Conservation (phyloP, 1,139 yeast species). For the Saccharomyces hybrid region DNA sequence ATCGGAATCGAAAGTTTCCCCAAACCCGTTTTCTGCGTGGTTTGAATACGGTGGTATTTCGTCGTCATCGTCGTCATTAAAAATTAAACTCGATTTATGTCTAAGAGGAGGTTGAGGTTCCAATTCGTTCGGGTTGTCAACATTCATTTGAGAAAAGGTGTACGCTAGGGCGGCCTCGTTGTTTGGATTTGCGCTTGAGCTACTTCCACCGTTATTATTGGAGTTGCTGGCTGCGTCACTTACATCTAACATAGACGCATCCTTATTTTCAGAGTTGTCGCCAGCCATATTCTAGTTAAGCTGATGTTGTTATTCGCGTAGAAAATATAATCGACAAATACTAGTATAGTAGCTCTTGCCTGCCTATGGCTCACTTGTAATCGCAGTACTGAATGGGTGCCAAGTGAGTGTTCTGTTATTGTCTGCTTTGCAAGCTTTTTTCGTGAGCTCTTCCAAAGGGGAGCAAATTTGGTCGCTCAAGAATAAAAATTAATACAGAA, state of each 20-base stretch:
- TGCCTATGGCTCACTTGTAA: neutral
- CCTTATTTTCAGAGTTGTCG: slow-evolving; percentile 1
- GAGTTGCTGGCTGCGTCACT: neutral
- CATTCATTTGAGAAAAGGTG: slow-evolving; percentile 30
- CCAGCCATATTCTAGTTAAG: neutral
- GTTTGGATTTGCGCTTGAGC: neutral
- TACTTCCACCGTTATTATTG: neutral
- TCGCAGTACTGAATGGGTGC: neutral
- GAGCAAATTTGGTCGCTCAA: neutral
- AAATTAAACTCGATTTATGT: slow-evolving; percentile 14
- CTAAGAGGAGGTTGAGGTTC: slow-evolving; percentile 10
- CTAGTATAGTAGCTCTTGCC: neutral
- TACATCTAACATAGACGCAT: slow-evolving; percentile 5
- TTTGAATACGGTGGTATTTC: slow-evolving; percentile 14
- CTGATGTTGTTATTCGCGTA: neutral
- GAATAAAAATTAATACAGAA: neutral
- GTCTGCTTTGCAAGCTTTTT: neutral
- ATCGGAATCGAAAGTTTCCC: slow-evolving; percentile 9
- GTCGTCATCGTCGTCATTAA: slow-evolving; percentile 18
- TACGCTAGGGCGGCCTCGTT: slow-evolving; percentile 16
- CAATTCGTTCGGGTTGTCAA: slow-evolving; percentile 22
- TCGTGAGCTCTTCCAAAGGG: neutral
- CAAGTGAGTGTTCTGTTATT: neutral
- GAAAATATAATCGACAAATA: neutral
- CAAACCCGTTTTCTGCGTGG: slow-evolving; percentile 10